Percentiles rank a stretch among this genome's conserved stretches.
Conservation (phyloP, 306 rosid species). For the Vigna reflexopilosa region DNA sequence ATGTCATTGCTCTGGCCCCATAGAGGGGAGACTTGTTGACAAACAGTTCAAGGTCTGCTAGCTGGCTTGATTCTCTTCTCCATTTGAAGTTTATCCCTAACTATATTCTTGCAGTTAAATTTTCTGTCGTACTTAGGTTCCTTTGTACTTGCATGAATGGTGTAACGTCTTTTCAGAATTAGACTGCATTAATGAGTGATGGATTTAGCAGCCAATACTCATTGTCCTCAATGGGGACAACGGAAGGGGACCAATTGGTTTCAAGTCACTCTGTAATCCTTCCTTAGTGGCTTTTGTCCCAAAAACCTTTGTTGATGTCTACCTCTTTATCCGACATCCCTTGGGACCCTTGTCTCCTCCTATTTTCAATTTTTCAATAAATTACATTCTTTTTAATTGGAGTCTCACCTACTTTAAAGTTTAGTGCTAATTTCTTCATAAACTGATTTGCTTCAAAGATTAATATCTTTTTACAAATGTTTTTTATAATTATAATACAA, state of each 20-base stretch:
- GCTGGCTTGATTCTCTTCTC: slow-evolving; percentile 32
- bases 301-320: slow-evolving; percentile 61
- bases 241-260: slow-evolving; percentile 78
- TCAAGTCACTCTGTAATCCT: slow-evolving; percentile 71
- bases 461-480: too few species aligned
- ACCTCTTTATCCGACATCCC: slow-evolving; percentile 75
- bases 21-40: neutral
- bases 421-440: neutral
- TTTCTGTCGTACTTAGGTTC: slow-evolving; percentile 33
- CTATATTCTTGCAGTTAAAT: slow-evolving; percentile 36
- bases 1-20: slow-evolving; percentile 22
- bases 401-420: neutral
- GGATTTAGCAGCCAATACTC: slow-evolving; percentile 63
- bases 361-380: slow-evolving; percentile 29
- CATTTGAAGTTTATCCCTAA: slow-evolving; percentile 26
- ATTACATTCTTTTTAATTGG: neutral
- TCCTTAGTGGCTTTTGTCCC: slow-evolving; percentile 70
- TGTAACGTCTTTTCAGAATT: slow-evolving; percentile 61
- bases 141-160: slow-evolving; percentile 50
- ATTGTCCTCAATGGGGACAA: slow-evolving; percentile 69
- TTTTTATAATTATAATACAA: too few species aligned
- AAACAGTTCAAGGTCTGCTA: slow-evolving; percentile 16
- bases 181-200: slow-evolving; percentile 65
- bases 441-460: neutral
- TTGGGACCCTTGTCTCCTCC: slow-evolving; percentile 71